Evolutionary conservation across 305 asterid genomes (phyloP).

Genomic region (Fraxinus ornus): DNA sequence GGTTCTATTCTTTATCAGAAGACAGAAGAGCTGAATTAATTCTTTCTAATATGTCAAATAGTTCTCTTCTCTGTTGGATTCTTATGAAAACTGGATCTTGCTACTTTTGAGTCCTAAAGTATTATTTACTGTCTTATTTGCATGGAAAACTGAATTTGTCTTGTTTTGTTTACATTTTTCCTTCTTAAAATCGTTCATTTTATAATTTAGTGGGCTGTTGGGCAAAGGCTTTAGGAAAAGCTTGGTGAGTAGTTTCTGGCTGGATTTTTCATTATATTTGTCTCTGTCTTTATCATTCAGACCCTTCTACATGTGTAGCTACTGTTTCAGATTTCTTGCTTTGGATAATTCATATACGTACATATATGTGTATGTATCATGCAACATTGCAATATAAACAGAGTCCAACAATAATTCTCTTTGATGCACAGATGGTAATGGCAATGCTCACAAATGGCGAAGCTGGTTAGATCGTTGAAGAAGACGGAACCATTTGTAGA

Average conservation of each 20-base stretch:
- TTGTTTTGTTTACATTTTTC: background rate
- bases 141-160: background rate
- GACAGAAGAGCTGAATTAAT: background rate
- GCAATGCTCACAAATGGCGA: slow-evolving; percentile 69
- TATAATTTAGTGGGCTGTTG: slow-evolving; percentile 5
- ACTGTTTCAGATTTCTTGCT: background rate
- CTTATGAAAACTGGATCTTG: background rate
- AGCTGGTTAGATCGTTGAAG: slow-evolving; percentile 95
- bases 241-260: background rate
- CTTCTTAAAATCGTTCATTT: background rate
- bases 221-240: slow-evolving; percentile 6
- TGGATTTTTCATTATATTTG: background rate
- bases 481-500: slow-evolving; percentile 89
- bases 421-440: slow-evolving; percentile 50
- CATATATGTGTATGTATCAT: background rate
- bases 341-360: background rate
- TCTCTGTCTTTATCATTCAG: background rate
- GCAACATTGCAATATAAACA: background rate
- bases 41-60: slow-evolving; percentile 1
- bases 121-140: background rate
- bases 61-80: background rate
- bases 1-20: background rate
- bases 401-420: background rate
- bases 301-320: background rate
- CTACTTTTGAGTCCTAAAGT: background rate